These are phyloP conservation scores for Cyamopsis tetragonoloba DNA, from an alignment of 306 rosid genomes.

Conservation along the genomic window DNA sequence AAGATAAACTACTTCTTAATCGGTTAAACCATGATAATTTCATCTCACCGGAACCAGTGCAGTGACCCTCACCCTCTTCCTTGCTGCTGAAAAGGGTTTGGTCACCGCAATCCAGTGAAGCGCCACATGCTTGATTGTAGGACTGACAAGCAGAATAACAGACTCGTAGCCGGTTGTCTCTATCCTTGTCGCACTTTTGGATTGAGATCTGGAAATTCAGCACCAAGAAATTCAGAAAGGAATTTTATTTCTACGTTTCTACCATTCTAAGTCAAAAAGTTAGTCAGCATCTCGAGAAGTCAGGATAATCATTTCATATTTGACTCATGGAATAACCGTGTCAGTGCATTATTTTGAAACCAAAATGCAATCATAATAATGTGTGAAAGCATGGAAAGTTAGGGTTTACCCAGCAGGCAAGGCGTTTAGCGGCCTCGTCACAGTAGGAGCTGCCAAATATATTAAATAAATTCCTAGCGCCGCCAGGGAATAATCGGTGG, in stretches of 20 bases:
- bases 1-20: slow-evolving; percentile 42
- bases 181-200: slow-evolving; percentile 86
- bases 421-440: slow-evolving; percentile 77
- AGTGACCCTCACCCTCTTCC: slow-evolving; percentile 71
- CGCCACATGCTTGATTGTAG: slow-evolving; percentile 90
- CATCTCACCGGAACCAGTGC: slow-evolving; percentile 80
- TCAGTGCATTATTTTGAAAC: not conserved
- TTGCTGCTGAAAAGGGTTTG: slow-evolving; percentile 87
- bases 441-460: slow-evolving; percentile 76
- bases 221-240: not conserved
- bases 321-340: not conserved
- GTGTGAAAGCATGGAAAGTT: not conserved
- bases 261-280: not conserved
- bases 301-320: not conserved
- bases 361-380: not conserved
- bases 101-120: slow-evolving; percentile 86
- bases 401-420: slow-evolving; percentile 84
- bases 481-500: slow-evolving; percentile 86
- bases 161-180: slow-evolving; percentile 86
- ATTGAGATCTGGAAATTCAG: slow-evolving; percentile 67
- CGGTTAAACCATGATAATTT: slow-evolving; percentile 60
- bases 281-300: not conserved
- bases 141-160: slow-evolving; percentile 89
- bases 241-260: not conserved
- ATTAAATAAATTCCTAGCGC: slow-evolving; percentile 83